A percentile compares a stretch with the other conserved stretches of the same genome.
These are phyloP conservation scores for Mortierella sp. DNA, from an alignment of 371 early-diverging fungal genomes.

Conservation along the genomic window DNA sequence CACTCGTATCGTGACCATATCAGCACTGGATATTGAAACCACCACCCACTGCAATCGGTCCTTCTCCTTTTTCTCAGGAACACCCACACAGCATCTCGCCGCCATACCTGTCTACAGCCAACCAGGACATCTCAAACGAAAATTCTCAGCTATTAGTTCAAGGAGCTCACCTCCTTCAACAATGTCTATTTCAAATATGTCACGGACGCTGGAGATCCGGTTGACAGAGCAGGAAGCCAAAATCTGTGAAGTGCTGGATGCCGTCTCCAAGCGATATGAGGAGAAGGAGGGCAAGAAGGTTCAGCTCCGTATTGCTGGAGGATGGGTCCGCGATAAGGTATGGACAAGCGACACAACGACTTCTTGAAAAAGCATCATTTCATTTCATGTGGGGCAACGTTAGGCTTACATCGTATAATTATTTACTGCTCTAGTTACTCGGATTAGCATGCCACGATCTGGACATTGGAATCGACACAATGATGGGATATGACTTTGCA, in stretches of 20 bases:
- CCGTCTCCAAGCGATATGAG: slow-evolving; percentile 71
- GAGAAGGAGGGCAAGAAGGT: slow-evolving; percentile 67
- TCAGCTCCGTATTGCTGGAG: slow-evolving; percentile 95
- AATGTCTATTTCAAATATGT: slow-evolving; percentile 1
- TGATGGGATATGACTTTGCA: slow-evolving; percentile 98
- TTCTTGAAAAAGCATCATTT: background rate
- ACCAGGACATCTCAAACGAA: background rate
- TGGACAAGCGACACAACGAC: background rate
- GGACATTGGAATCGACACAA: slow-evolving; percentile 96
- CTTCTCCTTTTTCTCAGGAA: background rate
- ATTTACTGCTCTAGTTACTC: slow-evolving; percentile 76
- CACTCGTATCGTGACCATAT: background rate
- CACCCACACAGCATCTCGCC: background rate
- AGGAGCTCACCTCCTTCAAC: background rate
- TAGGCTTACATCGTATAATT: background rate
- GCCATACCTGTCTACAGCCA: background rate
- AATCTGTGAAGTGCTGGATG: slow-evolving; percentile 74
- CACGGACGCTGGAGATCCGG: slow-evolving; percentile 29
- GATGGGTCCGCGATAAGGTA: slow-evolving; percentile 99
- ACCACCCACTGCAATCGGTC: background rate
- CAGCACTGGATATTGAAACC: background rate
- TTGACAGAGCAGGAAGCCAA: slow-evolving; percentile 70
- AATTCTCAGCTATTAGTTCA: background rate
- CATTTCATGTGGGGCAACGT: background rate
- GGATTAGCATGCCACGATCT: slow-evolving; percentile 93